Percentiles rank a stretch among this genome's conserved stretches.
Evolutionary conservation across 805 yeast species (phyloP).

Genomic region (Blastobotrys mokoenaii): DNA sequence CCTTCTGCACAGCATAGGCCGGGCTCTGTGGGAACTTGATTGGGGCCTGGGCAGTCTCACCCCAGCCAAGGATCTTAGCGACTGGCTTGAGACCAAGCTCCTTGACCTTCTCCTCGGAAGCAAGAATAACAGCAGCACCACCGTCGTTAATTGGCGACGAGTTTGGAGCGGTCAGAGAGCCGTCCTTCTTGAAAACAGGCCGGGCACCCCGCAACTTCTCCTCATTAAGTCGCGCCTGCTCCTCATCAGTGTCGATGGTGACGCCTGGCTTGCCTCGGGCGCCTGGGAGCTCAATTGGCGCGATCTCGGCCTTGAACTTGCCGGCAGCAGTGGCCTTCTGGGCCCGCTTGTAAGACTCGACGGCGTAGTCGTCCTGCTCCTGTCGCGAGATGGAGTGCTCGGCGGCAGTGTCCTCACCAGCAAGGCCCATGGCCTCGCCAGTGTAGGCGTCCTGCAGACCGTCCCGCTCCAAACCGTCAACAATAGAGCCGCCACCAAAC

Average conservation of each 20-base stretch:
- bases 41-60: constrained; percentile 96
- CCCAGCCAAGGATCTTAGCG: constrained; percentile 89
- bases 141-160: constrained; percentile 97
- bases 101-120: constrained; percentile 73
- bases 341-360: constrained; percentile 78
- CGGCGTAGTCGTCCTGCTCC: constrained; percentile 83
- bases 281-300: constrained; percentile 86
- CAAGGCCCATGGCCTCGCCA: constrained; percentile 86
- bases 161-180: constrained; percentile 95
- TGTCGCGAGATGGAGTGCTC: constrained; percentile 74
- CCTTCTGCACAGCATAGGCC: constrained; percentile 90
- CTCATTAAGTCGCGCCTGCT: constrained; percentile 68
- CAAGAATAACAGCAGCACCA: constrained; percentile 89
- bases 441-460: constrained; percentile 92
- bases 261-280: constrained; percentile 78
- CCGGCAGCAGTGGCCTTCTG: constrained; percentile 71
- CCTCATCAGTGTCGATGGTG: constrained; percentile 72
- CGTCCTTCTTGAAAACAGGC: constrained; percentile 91
- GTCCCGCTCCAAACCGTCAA: constrained; percentile 88
- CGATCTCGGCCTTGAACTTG: constrained; percentile 73
- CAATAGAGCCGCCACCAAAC: constrained; percentile 70
- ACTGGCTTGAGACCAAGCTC: constrained; percentile 84
- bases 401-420: constrained; percentile 92
- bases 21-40: constrained; percentile 96
- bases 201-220: constrained; percentile 72